These are phyloP conservation scores for Chrysanthemum makinoi DNA, from an alignment of 129 eudicot species.

Conservation along the genomic window DNA sequence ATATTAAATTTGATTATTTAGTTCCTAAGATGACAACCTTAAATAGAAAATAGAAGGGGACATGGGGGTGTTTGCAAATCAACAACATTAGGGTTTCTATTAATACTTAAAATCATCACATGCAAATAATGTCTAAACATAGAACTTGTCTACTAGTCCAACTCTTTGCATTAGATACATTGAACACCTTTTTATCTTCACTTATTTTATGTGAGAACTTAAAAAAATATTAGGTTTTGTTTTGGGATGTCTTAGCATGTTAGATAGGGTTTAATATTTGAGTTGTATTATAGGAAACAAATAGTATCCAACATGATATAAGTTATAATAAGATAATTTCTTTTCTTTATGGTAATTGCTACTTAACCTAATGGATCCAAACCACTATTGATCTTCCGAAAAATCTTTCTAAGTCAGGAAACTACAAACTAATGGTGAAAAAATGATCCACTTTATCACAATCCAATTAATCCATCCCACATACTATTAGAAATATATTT, in stretches of 20 bases:
- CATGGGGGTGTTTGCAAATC: conserved; percentile 39
- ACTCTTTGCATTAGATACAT: conserved; percentile 21
- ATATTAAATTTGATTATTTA: conserved; percentile 5
- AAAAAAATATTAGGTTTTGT: background rate
- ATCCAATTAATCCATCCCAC: too few species aligned
- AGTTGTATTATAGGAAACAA: conserved; percentile 10
- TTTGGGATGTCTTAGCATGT: conserved; percentile 8
- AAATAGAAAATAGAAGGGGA: conserved; percentile 24
- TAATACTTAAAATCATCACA: conserved; percentile 24
- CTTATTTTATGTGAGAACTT: background rate
- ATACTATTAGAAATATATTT: too few species aligned
- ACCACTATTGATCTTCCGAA: too few species aligned
- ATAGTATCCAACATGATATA: background rate
- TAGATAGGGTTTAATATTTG: conserved; percentile 3
- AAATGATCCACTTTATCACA: too few species aligned
- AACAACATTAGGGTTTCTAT: conserved; percentile 32
- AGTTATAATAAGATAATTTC: too few species aligned
- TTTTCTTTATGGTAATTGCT: too few species aligned
- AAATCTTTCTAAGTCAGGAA: too few species aligned
- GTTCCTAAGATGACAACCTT: conserved; percentile 27
- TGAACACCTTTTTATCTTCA: conserved; percentile 6
- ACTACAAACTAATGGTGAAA: too few species aligned
- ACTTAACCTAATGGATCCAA: too few species aligned
- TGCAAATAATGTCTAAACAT: conserved; percentile 30
- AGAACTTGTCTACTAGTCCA: conserved; percentile 26